Evolutionary conservation across 1,139 yeast genomes (phyloP), one percentile per base, ranked within the genome.

Genomic region (Kodamaea sp.): DNA sequence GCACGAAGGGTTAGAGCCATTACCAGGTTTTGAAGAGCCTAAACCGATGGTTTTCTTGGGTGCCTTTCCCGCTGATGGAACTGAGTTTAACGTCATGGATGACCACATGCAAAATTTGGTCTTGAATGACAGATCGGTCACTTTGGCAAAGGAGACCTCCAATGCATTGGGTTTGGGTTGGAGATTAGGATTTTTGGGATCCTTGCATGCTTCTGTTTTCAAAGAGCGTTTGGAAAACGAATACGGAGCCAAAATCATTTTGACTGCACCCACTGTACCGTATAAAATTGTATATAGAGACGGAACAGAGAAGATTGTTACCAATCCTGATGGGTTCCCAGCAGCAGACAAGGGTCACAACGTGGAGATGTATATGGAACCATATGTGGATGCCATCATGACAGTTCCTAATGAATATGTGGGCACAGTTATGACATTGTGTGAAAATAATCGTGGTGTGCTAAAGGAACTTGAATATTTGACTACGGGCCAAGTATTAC

Each of bases 41-140:
- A 90, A 92, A 57, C 97, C 98, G 1, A 92, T 92, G 97, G 97
- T 92, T 5, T 92, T 90, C 59, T 95, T 92, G 28, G 98, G 98
- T 7, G 98, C 98, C 0, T 92, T 89, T 51, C 98, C 98, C 0
- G 94, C 96, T 0, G 96, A 90, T 54, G 96, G 96, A 4, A 76
- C 84, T 1, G 96, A 90, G 49, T 92, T 90, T 57, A 86, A 85
- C 42, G 83, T 79, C 24, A 72, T 92, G 69, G 96, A 92, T 51
- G 97, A 92, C 49, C 86, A 89, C 56, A 80, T 92, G 59, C 86
- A 83, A 47, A 89, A 89, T 51, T 69, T 92, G 43, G 95, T 90
- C 2, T 68, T 92, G 40, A 92, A 92, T 53, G 98, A 92, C 55
- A 76, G 97, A 50, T 83, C 96, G 1, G 97, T 92, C 2, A 80